These are phyloP conservation scores for Fusarium heterosporum DNA, from an alignment of 2,329 filamentous ascomycete species.

Conservation along the genomic window DNA sequence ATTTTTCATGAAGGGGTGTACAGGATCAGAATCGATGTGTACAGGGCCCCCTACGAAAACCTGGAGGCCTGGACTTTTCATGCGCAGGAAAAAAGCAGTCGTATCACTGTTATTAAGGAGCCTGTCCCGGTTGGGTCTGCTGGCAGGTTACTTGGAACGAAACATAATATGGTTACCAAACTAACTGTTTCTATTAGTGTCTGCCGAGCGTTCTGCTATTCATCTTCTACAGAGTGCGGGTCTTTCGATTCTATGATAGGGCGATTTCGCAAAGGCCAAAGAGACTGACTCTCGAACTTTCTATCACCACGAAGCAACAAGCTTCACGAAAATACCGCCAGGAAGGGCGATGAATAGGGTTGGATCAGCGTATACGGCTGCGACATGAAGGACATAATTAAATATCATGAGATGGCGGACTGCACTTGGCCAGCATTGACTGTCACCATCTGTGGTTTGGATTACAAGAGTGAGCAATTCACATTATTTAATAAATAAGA, in stretches of 20 bases:
- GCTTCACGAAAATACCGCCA: not conserved
- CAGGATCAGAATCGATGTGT: conserved; percentile 47
- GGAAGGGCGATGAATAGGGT: rapidly evolving
- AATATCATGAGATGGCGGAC: not conserved
- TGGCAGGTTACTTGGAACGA: conserved; percentile 8
- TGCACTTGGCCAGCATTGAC: not conserved
- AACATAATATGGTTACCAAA: rapidly evolving
- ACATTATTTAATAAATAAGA: not conserved
- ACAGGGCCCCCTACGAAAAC: conserved; percentile 35
- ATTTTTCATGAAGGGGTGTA: conserved; percentile 43
- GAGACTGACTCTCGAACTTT: not conserved
- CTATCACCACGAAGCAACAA: not conserved
- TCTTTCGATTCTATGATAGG: conserved; percentile 1
- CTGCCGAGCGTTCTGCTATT: conserved; percentile 13
- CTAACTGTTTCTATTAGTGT: not conserved
- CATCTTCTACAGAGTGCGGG: conserved; percentile 9
- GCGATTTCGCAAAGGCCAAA: not conserved
- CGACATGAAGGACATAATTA: too few relatives aligned
- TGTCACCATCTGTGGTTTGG: not conserved
- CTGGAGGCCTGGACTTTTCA: conserved; percentile 23
- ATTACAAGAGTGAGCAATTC: not conserved
- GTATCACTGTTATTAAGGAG: conserved; percentile 28
- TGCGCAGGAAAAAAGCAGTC: conserved; percentile 31
- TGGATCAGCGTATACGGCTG: too few relatives aligned
- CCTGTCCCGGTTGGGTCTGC: conserved; percentile 1